Conservation (phyloP, 345 rosid species). For the Aurinia saxatilis region DNA sequence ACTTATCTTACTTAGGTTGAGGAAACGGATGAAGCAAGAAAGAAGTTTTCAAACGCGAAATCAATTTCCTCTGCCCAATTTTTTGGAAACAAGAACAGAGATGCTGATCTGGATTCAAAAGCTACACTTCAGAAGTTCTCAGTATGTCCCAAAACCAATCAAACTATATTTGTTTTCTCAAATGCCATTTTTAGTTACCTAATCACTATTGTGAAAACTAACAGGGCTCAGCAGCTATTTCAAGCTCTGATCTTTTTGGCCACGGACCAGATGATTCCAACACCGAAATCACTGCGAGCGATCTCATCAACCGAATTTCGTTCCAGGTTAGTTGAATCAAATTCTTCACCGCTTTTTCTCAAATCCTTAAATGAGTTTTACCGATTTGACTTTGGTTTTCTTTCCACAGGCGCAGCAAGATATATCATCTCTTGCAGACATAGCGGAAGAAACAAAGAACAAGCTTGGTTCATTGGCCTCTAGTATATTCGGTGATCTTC, state of each 20-base stretch:
- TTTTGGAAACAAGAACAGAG: constrained; percentile 62
- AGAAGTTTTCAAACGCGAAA: constrained; percentile 91
- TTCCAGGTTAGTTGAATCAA: constrained; percentile 55
- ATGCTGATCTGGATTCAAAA: constrained; percentile 61
- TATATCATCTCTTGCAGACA: constrained; percentile 70
- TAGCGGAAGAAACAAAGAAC: constrained; percentile 93
- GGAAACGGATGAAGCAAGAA: constrained; percentile 95
- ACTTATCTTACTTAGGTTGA: constrained; percentile 37
- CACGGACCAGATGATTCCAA: constrained; percentile 36
- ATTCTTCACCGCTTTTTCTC: background rate
- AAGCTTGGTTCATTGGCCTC: constrained; percentile 82
- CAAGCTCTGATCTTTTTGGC: constrained; percentile 96
- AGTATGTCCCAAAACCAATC: constrained; percentile 36
- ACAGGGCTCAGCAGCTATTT: constrained; percentile 86
- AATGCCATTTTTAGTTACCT: background rate
- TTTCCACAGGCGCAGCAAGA: constrained; percentile 77
- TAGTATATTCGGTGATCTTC: constrained; percentile 64
- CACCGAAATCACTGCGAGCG: constrained; percentile 70
- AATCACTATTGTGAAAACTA: background rate
- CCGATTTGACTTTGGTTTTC: background rate
- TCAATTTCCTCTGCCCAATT: constrained; percentile 95
- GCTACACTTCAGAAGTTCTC: constrained; percentile 83
- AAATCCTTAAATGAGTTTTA: background rate
- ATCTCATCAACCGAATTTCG: constrained; percentile 73
- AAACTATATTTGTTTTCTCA: background rate